Percentiles rank a stretch among this genome's conserved stretches.
Conservation (phyloP, 2,329 filamentous ascomycete species). For the Eurotiales sp. region DNA sequence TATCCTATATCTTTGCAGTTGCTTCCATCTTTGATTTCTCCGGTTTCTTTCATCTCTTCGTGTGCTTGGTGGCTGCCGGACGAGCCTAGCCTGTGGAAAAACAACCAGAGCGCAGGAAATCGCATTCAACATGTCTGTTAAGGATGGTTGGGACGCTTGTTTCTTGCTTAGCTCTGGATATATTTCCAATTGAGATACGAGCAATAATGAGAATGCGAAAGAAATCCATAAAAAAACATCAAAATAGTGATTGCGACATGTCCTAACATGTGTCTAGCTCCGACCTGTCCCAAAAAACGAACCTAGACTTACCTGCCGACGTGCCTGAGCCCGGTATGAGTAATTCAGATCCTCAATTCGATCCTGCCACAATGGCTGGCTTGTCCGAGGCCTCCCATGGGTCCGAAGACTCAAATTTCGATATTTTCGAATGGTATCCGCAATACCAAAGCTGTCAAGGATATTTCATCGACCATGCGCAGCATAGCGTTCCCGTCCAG, state of each 20-base stretch:
- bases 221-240: not conserved
- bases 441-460: conserved; percentile 84
- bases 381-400: conserved; percentile 33
- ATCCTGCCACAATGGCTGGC: conserved; percentile 36
- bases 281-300: not conserved
- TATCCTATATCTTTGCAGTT: not conserved
- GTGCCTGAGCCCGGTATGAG: conserved; percentile 22
- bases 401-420: conserved; percentile 46
- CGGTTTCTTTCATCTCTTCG: not conserved
- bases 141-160: too few species aligned
- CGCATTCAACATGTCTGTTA: not conserved
- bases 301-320: conserved; percentile 4
- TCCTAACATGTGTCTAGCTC: conserved; percentile 6
- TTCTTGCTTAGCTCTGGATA: too few species aligned
- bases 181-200: not conserved
- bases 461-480: conserved; percentile 89
- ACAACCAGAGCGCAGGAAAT: not conserved
- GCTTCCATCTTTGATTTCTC: not conserved
- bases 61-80: not conserved
- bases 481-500: conserved; percentile 78
- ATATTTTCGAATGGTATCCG: conserved; percentile 87
- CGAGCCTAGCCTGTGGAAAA: not conserved
- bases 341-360: conserved; percentile 29
- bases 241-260: not conserved
- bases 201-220: not conserved